Conservation (phyloP, 495 filamentous ascomycete species). For the Xylona heveae region DNA sequence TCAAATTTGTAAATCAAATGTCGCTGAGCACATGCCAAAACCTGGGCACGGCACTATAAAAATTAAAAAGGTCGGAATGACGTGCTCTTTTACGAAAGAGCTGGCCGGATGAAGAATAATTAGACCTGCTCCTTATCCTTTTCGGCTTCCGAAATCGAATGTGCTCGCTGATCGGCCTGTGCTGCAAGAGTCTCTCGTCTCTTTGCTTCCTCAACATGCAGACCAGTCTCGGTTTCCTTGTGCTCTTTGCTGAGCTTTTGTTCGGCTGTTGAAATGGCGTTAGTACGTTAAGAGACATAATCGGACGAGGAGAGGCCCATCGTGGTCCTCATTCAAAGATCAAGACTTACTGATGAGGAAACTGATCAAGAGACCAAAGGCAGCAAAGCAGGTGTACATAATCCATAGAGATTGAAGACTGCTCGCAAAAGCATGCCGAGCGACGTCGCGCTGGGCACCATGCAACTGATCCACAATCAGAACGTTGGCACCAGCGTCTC, state of each 20-base stretch:
- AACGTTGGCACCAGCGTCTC: slow-evolving; percentile 22
- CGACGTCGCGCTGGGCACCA: slow-evolving; percentile 11
- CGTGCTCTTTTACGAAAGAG: too few species aligned
- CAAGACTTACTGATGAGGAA: slow-evolving; percentile 16
- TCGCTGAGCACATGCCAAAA: too few species aligned
- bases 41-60: too few species aligned
- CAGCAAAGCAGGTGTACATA: slow-evolving; percentile 19
- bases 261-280: not conserved
- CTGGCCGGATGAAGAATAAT: too few species aligned
- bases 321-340: not conserved
- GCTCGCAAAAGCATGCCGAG: slow-evolving; percentile 18
- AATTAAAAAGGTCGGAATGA: too few species aligned
- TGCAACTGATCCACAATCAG: slow-evolving; percentile 18
- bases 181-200: too few species aligned
- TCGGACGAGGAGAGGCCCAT: too few species aligned
- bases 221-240: slow-evolving; percentile 1
- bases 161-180: too few species aligned
- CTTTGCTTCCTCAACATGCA: not conserved
- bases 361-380: slow-evolving; percentile 15
- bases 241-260: slow-evolving; percentile 4
- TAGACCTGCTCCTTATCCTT: too few species aligned
- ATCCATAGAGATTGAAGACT: slow-evolving; percentile 25
- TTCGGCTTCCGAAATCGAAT: too few species aligned
- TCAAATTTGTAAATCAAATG: too few species aligned
- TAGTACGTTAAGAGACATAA: not conserved